Evolutionary conservation across 1,139 yeast species (phyloP).

Genomic region (Hemisphaericaspora xylofermentans): DNA sequence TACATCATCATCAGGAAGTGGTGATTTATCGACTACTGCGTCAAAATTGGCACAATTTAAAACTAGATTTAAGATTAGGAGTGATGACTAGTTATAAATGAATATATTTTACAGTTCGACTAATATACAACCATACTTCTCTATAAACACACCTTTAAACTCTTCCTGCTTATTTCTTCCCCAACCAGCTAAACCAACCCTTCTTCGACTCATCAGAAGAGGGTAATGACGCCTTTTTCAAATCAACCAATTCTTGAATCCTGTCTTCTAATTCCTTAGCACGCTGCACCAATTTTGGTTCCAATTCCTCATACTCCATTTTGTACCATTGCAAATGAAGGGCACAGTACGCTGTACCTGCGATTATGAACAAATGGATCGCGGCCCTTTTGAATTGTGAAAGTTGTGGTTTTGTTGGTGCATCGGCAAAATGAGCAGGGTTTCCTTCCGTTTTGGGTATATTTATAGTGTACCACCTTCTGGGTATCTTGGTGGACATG

Average conservation of each 20-base stretch:
- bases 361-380: conserved; percentile 40
- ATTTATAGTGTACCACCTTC: conserved; percentile 7
- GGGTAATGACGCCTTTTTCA: conserved; percentile 22
- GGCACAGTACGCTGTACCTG: conserved; percentile 39
- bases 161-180: background rate
- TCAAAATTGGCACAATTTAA: conserved; percentile 46
- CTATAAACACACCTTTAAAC: background rate
- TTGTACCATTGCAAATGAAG: conserved; percentile 36
- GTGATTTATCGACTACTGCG: conserved; percentile 27
- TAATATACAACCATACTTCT: no score
- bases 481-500: background rate
- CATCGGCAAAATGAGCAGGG: background rate
- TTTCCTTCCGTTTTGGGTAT: conserved; percentile 6
- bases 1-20: conserved; percentile 1
- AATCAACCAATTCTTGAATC: conserved; percentile 33
- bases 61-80: conserved; percentile 28
- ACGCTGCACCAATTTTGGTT: conserved; percentile 22
- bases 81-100: conserved; percentile 1
- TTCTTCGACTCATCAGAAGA: conserved; percentile 3
- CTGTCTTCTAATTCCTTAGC: conserved; percentile 29
- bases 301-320: conserved; percentile 33
- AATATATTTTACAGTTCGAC: no score
- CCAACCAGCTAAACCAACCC: conserved; percentile 6
- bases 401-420: conserved; percentile 29
- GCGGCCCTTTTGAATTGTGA: conserved; percentile 41